Conservation (phyloP, 2,329 filamentous ascomycete genomes). For the Hypoxylon sp. region DNA sequence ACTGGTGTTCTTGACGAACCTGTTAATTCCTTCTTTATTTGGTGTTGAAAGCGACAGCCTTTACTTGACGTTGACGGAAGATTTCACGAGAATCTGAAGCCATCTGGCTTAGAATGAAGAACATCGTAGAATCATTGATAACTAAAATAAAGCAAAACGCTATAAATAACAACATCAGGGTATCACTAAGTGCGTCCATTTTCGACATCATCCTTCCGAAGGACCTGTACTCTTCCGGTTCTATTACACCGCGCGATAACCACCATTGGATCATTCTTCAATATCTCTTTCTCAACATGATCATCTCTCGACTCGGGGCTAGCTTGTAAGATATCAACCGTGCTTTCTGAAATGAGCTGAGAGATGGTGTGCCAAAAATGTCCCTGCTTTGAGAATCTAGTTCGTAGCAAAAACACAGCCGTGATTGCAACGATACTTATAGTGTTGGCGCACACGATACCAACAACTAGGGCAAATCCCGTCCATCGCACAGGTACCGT, state of each 20-base stretch:
- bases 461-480: constrained; percentile 32
- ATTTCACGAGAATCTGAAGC: neutral
- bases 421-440: constrained; percentile 37
- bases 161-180: neutral
- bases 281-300: constrained; percentile 16
- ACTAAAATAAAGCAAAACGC: neutral
- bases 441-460: constrained; percentile 36
- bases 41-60: no score
- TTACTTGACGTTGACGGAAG: no score
- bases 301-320: constrained; percentile 41
- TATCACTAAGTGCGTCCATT: constrained; percentile 16
- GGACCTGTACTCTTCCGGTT: constrained; percentile 42
- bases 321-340: constrained; percentile 42
- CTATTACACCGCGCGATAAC: constrained; percentile 31
- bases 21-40: no score
- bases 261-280: constrained; percentile 32
- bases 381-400: constrained; percentile 43
- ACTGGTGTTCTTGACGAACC: no score
- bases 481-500: constrained; percentile 32
- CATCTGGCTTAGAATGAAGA: neutral
- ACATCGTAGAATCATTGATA: neutral
- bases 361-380: constrained; percentile 48
- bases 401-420: constrained; percentile 37
- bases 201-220: constrained; percentile 31
- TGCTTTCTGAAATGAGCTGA: constrained; percentile 47